phyloP scores from a whole-genome alignment of 805 yeast species.

The Cephaloascus fragrans region DNA sequence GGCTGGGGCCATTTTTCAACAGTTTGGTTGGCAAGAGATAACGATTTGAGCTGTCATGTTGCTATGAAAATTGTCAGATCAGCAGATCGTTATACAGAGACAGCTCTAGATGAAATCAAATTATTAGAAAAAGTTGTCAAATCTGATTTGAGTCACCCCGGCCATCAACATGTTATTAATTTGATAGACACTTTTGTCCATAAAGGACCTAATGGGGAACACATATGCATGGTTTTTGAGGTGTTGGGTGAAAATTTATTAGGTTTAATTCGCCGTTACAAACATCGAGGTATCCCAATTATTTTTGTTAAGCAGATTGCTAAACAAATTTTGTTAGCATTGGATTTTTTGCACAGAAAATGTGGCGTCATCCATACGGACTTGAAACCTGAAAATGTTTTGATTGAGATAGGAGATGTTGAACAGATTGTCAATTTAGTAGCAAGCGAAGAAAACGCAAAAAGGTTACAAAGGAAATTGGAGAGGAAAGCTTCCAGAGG shows the following conservation, averaged over 20 bases:
- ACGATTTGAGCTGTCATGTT: conserved; percentile 56
- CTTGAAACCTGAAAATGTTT: conserved; percentile 64
- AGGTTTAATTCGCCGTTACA: conserved; percentile 71
- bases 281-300: conserved; percentile 72
- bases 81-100: conserved; percentile 84
- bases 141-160: conserved; percentile 60
- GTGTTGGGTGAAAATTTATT: conserved; percentile 90
- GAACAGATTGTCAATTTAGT: conserved; percentile 65
- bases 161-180: conserved; percentile 72
- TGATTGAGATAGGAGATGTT: conserved; percentile 77
- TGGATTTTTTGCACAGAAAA: conserved; percentile 62
- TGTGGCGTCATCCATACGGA: conserved; percentile 74
- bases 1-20: conserved; percentile 99
- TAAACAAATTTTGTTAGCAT: conserved; percentile 62
- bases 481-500: conserved; percentile 25
- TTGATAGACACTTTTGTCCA: conserved; percentile 80
- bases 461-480: conserved; percentile 29
- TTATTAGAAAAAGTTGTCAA: conserved; percentile 59
- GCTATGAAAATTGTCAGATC: conserved; percentile 92
- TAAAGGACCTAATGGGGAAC: conserved; percentile 84
- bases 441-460: conserved; percentile 47
- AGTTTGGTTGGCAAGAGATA: conserved; percentile 78
- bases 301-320: conserved; percentile 73
- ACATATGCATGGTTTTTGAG: conserved; percentile 95
- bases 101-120: conserved; percentile 90